Percentiles rank a stretch among this genome's conserved stretches.
Evolutionary conservation across 257 asterid genomes (phyloP).

Genomic region (Phtheirospermum japonicum): DNA sequence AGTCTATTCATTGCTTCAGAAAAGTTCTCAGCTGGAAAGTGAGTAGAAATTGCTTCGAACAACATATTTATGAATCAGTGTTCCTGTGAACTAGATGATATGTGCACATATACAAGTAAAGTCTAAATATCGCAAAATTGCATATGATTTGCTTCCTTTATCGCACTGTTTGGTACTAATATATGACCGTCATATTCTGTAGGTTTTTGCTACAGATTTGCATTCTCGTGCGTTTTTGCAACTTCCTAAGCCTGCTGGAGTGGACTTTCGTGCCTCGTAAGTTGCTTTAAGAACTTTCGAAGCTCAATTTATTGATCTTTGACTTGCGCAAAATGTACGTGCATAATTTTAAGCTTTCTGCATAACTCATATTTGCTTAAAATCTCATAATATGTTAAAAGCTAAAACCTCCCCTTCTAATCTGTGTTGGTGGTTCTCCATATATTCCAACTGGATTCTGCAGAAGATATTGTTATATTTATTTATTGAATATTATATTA

Average conservation of each 20-base stretch:
- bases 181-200: constrained; percentile 44
- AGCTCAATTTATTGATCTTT: neutral
- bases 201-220: constrained; percentile 86
- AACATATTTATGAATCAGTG: neutral
- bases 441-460: constrained; percentile 2
- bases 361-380: neutral
- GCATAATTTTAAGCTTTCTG: neutral
- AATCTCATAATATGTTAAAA: neutral
- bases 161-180: constrained; percentile 25
- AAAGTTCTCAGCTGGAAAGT: neutral
- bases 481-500: neutral
- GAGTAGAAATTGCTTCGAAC: neutral
- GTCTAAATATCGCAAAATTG: constrained; percentile 10
- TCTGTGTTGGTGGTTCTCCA: neutral
- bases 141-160: constrained; percentile 18
- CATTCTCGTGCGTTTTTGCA: constrained; percentile 79
- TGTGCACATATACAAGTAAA: neutral
- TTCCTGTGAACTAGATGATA: neutral
- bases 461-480: neutral
- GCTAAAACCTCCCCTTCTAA: neutral
- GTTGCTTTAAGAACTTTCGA: constrained; percentile 34
- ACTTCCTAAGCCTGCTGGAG: constrained; percentile 94
- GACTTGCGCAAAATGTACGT: neutral
- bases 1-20: no score
- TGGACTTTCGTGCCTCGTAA: constrained; percentile 97